These are phyloP conservation scores for Beauveria scarabaeidicola DNA, from an alignment of 2,329 filamentous ascomycete species.

Conservation along the genomic window DNA sequence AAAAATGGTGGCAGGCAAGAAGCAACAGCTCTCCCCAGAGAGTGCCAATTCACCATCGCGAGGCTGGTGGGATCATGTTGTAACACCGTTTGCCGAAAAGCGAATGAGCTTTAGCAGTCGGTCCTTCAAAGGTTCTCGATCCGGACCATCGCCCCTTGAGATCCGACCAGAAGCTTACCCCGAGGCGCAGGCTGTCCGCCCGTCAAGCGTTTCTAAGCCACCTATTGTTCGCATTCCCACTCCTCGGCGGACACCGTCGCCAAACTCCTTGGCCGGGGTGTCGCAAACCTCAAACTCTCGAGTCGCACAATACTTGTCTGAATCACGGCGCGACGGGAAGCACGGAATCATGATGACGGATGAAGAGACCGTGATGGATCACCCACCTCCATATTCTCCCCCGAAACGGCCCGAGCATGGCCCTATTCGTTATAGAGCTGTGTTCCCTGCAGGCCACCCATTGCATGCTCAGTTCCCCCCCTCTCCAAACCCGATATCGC, in stretches of 20 bases:
- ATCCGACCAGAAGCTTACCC: constrained; percentile 5
- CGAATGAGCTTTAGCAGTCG: constrained; percentile 34
- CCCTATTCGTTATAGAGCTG: constrained; percentile 43
- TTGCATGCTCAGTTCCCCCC: constrained; percentile 40
- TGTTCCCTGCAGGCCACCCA: constrained; percentile 48
- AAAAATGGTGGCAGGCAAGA: constrained; percentile 31
- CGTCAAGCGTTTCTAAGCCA: constrained; percentile 12
- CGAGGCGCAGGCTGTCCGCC: constrained; percentile 4
- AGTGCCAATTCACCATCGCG: constrained; percentile 51
- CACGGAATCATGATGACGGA: constrained; percentile 31
- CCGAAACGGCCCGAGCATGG: constrained; percentile 29
- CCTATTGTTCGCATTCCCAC: constrained; percentile 30
- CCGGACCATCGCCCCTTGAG: constrained; percentile 2
- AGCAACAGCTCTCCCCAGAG: constrained; percentile 29
- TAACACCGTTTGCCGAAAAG: constrained; percentile 55
- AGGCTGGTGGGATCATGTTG: constrained; percentile 74
- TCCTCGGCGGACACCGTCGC: constrained; percentile 26
- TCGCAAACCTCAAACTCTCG: constrained; percentile 15
- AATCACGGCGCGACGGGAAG: constrained; percentile 23
- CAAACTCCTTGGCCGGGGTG: constrained; percentile 13
- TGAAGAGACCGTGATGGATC: constrained; percentile 25
- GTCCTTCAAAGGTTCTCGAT: constrained; percentile 18
- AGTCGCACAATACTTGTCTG: constrained; percentile 10
- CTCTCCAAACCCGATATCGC: constrained; percentile 54
- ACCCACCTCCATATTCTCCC: constrained; percentile 50